Evolutionary conservation across 305 asterid species (phyloP).

Genomic region (Solanum hybrid): DNA sequence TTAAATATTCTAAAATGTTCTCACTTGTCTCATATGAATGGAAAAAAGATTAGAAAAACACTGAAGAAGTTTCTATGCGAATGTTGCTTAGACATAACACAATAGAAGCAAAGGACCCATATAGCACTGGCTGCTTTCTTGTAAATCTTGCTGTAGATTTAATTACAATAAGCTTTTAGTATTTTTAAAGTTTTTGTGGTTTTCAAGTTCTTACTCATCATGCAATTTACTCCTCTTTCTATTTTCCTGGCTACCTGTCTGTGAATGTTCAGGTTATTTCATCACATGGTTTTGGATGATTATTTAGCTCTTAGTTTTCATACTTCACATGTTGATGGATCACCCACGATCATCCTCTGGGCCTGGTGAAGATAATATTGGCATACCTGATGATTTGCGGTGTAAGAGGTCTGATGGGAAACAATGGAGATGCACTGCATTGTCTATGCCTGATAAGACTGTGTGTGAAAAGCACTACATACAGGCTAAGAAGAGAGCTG

Average conservation of each 20-base stretch:
- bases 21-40: not conserved
- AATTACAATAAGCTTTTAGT: not conserved
- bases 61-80: not conserved
- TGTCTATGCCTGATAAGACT: conserved; percentile 99
- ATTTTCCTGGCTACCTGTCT: not conserved
- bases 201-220: not conserved
- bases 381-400: conserved; percentile 91
- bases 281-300: conserved; percentile 13
- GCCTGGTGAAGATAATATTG: conserved; percentile 69
- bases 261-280: conserved; percentile 28
- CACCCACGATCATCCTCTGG: conserved; percentile 55
- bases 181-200: not conserved
- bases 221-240: not conserved
- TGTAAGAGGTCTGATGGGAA: conserved; percentile 99
- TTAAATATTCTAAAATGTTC: not conserved
- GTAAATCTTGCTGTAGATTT: not conserved
- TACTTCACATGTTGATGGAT: conserved; percentile 49
- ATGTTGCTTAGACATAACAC: not conserved
- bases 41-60: not conserved
- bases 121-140: not conserved
- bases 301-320: conserved; percentile 5
- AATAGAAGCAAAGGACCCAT: not conserved
- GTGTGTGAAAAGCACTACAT: conserved; percentile 98
- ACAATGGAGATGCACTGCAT: conserved; percentile 99
- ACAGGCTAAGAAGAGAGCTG: conserved; percentile 99